These are phyloP conservation scores for Globisporangium viniferum DNA, from an alignment of 352 stramenopile genomes.

Conservation along the genomic window DNA sequence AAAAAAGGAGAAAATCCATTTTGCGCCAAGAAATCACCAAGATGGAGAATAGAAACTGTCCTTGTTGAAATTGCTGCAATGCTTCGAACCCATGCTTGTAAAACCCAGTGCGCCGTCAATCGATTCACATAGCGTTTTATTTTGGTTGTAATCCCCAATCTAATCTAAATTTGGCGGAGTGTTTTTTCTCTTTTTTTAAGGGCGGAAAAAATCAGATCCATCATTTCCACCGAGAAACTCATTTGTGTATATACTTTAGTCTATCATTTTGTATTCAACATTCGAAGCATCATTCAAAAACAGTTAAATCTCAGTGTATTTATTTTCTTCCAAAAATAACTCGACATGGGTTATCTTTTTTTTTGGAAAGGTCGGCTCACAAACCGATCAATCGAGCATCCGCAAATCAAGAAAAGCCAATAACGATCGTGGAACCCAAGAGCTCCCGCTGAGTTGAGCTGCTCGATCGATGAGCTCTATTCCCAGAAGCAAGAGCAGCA, in stretches of 20 bases:
- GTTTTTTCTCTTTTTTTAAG: not conserved
- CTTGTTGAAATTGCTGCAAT: too few species aligned
- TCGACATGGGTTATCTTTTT: not conserved
- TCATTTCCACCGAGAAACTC: not conserved
- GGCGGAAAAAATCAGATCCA: not conserved
- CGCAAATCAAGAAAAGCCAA: not conserved
- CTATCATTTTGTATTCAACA: not conserved
- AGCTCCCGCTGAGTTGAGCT: not conserved
- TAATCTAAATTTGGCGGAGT: not conserved
- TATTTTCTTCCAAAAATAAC: not conserved
- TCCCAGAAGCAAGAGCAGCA: not conserved
- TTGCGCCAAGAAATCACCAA: not conserved
- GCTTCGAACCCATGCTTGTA: too few species aligned
- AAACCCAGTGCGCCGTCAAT: not conserved
- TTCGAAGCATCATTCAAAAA: not conserved
- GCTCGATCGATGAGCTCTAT: constrained; percentile 5
- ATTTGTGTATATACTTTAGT: not conserved
- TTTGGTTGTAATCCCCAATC: not conserved
- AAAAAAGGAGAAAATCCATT: not conserved
- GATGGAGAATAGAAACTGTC: not conserved
- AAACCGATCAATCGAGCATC: not conserved
- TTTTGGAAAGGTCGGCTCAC: not conserved
- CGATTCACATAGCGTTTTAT: not conserved
- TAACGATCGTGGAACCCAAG: constrained; percentile 10
- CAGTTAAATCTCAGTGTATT: not conserved